These are phyloP conservation scores for Jatropha multifida DNA, from an alignment of 441 rosid species.

Conservation along the genomic window DNA sequence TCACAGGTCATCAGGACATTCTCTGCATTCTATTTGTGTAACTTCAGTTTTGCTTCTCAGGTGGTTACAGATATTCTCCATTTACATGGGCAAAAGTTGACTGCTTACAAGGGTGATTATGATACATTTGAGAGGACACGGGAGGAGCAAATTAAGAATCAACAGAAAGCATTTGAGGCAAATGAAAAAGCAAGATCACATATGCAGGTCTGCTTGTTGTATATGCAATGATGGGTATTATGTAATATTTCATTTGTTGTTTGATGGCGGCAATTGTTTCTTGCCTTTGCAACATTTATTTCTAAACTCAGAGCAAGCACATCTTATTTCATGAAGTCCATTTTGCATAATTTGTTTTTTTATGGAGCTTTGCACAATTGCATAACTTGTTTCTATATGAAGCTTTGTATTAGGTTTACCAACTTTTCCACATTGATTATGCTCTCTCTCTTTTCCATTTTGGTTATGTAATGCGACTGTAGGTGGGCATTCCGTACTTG, in stretches of 20 bases:
- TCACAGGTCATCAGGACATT: neutral
- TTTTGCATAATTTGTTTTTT: neutral
- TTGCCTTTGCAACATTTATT: conserved; percentile 1
- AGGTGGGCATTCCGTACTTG: neutral
- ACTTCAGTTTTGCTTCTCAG: conserved; percentile 38
- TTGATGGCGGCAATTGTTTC: neutral
- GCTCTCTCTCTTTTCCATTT: neutral
- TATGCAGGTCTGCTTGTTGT: conserved; percentile 76
- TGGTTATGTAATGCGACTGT: neutral
- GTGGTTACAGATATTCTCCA: conserved; percentile 97
- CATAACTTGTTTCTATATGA: neutral
- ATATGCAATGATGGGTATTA: conserved; percentile 5
- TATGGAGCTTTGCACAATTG: neutral
- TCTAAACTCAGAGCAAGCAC: neutral
- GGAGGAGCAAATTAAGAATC: conserved; percentile 82
- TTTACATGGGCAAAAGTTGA: conserved; percentile 80
- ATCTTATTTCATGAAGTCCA: neutral
- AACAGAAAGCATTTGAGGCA: conserved; percentile 86
- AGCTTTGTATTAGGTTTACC: neutral
- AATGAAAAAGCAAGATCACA: conserved; percentile 80
- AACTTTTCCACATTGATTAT: neutral
- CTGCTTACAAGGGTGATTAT: conserved; percentile 81
- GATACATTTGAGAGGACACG: conserved; percentile 88
- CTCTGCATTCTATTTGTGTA: neutral
- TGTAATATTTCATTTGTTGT: conserved; percentile 17